Base-by-base conservation (phyloP, 108 stramenopile species). In the Thalassiosira profunda region DNA sequence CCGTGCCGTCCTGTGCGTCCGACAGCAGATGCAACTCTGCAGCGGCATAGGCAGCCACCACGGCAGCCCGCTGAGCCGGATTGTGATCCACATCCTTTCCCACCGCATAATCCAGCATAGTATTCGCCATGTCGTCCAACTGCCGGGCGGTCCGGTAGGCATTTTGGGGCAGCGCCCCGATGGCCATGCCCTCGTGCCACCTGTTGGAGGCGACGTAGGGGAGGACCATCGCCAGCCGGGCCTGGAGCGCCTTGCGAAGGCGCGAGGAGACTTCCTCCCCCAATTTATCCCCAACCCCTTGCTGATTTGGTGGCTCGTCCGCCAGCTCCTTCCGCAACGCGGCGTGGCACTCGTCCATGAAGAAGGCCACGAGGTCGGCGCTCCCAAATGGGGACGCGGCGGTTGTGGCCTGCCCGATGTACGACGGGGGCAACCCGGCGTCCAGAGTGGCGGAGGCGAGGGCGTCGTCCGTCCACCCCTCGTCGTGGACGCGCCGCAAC, bases 401-500 rank as follows among this genome's bases (percentile, higher is more conserved):
- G 4, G 60, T 47, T 1, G 41, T 17, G 15, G 55, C 71, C 56
- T 86, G 69, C 2, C 94, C 94, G 5, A 87, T 77, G 76, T 86
- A 79, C 41, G 86, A 82, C 6, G 87, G 61, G 17, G 89, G 85
- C 12, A 73, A 46, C 4, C 78, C 78, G 12, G 78, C 69, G 49
- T 81, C 60, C 47, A 77, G 33, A 0, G 85, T 84, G 8, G 82
- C 90, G 3, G 79, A 72, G 40, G 84, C 84, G 15, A 95, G 64
- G 20, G 93, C 93, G 44, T 92, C 90, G 35, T 87, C 80, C 2
- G 93, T 95, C 93, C 93, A 95, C 43, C 93, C 93, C 47, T 88
- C 59, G 29, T 63, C 43, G 33, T 76, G 84, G 8, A 95, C 89
- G 46, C 84, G 82, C 6, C 58, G 24, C 54, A 95, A 58, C 1